Conservation (phyloP, 768 basidiomycete species). For the Termitomyces sp. region DNA sequence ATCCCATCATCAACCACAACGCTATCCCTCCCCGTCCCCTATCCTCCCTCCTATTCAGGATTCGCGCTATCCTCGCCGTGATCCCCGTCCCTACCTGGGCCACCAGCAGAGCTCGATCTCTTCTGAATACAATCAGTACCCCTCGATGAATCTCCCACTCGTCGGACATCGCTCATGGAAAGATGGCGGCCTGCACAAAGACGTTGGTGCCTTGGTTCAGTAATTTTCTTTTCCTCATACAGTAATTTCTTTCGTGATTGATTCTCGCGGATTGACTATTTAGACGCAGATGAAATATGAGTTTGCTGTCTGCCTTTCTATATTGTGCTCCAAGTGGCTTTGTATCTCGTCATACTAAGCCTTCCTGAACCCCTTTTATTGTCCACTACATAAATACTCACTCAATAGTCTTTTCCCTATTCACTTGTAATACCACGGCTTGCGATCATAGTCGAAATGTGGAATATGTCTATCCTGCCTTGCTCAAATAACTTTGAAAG, state of each 20-base stretch:
- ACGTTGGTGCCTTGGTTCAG: conserved; percentile 32
- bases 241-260: background rate
- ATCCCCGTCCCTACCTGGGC: conserved; percentile 5
- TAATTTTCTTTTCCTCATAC: conserved; percentile 9
- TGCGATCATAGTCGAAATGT: conserved; percentile 10
- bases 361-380: background rate
- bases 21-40: conserved; percentile 51
- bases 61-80: conserved; percentile 26
- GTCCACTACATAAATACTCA: background rate
- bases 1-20: conserved; percentile 16
- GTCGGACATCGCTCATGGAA: conserved; percentile 43
- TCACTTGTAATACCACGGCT: conserved; percentile 9
- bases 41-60: conserved; percentile 52
- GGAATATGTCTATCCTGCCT: background rate
- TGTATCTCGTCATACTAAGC: background rate
- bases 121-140: conserved; percentile 36
- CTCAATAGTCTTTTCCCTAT: background rate
- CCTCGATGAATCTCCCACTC: conserved; percentile 24
- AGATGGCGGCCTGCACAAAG: conserved; percentile 37
- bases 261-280: background rate
- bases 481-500: background rate
- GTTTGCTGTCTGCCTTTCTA: background rate
- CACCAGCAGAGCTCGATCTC: conserved; percentile 13
- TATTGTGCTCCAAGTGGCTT: background rate
- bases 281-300: background rate